phyloP scores from a whole-genome alignment of 176 grass and related monocot species.

The Carex pumila region DNA sequence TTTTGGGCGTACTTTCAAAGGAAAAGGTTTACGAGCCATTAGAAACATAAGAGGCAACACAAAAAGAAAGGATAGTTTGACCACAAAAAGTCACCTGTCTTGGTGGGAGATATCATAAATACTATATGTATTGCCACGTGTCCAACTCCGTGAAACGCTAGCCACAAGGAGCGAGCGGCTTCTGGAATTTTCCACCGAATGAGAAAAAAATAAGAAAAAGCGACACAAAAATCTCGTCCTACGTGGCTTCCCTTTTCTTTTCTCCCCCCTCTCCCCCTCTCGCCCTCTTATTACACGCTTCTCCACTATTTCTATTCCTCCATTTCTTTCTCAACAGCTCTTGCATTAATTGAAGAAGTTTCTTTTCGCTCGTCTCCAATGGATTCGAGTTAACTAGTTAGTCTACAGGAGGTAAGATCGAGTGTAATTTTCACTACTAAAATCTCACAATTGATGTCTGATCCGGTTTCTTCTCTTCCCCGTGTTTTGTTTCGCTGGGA shows the following conservation, averaged over 20 bases:
- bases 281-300: background rate
- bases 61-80: no score
- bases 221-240: conserved; percentile 34
- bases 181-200: background rate
- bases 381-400: background rate
- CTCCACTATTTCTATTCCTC: background rate
- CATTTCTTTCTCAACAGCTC: background rate
- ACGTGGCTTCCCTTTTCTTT: conserved; percentile 80
- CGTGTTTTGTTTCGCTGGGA: background rate
- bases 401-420: background rate
- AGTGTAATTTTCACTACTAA: background rate
- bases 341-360: background rate
- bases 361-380: background rate
- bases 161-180: conserved; percentile 53
- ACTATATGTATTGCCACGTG: conserved; percentile 8
- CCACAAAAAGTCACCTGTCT: no score
- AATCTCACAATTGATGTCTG: background rate
- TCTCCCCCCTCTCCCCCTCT: conserved; percentile 12
- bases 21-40: background rate
- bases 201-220: conserved; percentile 1
- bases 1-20: background rate
- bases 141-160: background rate
- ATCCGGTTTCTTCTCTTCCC: conserved; percentile 9
- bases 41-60: background rate
- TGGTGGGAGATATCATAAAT: conserved; percentile 13